Percentiles rank a stretch among this genome's conserved stretches.
Conservation (phyloP, 2,329 filamentous ascomycete species). For the Monilinia laxa region DNA sequence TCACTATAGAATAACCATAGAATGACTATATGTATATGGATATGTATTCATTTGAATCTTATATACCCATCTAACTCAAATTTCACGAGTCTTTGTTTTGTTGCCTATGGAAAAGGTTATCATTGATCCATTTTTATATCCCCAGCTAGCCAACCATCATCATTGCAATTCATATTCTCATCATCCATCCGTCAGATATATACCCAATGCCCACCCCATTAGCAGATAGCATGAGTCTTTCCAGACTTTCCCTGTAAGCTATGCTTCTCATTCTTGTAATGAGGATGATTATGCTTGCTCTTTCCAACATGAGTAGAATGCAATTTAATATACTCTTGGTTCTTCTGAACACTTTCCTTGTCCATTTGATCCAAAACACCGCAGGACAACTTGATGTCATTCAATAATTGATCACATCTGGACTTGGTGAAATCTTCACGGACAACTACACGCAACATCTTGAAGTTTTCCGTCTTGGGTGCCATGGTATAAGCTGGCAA, state of each 20-base stretch:
- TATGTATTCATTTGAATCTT: not conserved
- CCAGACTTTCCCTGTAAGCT: conserved; percentile 85
- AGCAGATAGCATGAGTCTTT: conserved; percentile 88
- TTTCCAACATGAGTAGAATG: conserved; percentile 55
- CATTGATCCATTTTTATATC: not conserved
- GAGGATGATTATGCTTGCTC: conserved; percentile 48
- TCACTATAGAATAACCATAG: no score
- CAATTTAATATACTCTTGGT: conserved; percentile 62
- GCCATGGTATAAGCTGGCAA: conserved; percentile 98
- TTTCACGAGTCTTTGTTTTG: not conserved
- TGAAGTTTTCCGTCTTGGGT: conserved; percentile 64
- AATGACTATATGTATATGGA: no score
- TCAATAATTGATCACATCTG: conserved; percentile 75
- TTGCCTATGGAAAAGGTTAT: not conserved
- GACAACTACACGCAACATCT: conserved; percentile 90
- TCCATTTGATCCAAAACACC: conserved; percentile 73
- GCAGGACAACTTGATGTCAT: conserved; percentile 76
- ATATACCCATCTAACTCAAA: not conserved
- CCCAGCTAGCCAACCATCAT: not conserved
- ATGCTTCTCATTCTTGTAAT: conserved; percentile 73
- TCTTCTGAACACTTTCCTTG: conserved; percentile 64
- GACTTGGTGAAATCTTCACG: conserved; percentile 86
- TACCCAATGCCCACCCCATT: conserved; percentile 11
- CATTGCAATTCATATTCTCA: not conserved
- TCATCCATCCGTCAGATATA: not conserved